These are phyloP conservation scores for Knufia fluminis DNA, from an alignment of 2,329 filamentous ascomycete genomes.

Conservation along the genomic window DNA sequence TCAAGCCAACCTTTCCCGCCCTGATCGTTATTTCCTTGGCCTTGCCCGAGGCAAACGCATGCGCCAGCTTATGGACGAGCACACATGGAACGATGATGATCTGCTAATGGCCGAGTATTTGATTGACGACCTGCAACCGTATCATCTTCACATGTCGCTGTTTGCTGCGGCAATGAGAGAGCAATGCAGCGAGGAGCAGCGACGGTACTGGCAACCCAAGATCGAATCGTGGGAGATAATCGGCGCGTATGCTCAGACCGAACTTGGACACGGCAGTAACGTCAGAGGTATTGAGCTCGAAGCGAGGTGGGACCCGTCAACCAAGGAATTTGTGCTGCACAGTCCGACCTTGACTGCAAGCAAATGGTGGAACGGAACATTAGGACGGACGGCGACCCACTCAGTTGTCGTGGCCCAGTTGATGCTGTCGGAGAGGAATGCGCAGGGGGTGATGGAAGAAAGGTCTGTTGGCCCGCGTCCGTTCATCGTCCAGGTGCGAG, in stretches of 20 bases:
- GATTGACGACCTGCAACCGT: constrained; percentile 44
- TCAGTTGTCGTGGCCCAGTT: constrained; percentile 45
- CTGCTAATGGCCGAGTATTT: constrained; percentile 43
- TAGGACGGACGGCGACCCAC: constrained; percentile 44
- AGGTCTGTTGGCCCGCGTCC: constrained; percentile 41
- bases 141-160: constrained; percentile 43
- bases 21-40: constrained; percentile 43
- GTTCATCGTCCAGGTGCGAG: constrained; percentile 43
- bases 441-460: constrained; percentile 18
- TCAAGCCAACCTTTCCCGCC: constrained; percentile 41
- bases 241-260: constrained; percentile 43
- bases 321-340: constrained; percentile 40
- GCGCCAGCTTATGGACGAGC: constrained; percentile 34
- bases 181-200: constrained; percentile 39
- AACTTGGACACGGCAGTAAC: constrained; percentile 45
- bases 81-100: constrained; percentile 40
- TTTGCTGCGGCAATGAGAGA: constrained; percentile 42
- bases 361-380: constrained; percentile 47
- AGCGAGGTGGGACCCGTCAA: constrained; percentile 37
- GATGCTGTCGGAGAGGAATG: constrained; percentile 30
- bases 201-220: constrained; percentile 39
- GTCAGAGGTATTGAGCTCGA: constrained; percentile 41
- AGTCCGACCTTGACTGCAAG: constrained; percentile 43
- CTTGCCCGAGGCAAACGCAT: constrained; percentile 43
- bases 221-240: constrained; percentile 42